These are phyloP conservation scores for Colletotrichum melonis DNA, from an alignment of 2,329 filamentous ascomycete species.

Conservation along the genomic window DNA sequence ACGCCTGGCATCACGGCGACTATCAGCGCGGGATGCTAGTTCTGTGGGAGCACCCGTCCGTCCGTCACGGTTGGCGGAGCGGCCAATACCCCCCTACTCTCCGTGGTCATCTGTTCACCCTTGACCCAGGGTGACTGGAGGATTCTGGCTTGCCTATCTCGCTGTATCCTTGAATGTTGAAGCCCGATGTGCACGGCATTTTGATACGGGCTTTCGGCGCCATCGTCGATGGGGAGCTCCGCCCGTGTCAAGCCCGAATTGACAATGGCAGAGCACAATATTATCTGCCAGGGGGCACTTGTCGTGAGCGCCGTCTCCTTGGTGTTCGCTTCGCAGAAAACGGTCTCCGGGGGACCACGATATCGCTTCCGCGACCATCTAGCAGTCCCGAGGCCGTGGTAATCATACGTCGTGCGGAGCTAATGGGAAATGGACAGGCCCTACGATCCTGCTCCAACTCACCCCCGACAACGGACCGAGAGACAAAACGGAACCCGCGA, in stretches of 20 bases:
- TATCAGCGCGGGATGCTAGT: conserved; percentile 1
- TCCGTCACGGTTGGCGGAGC: conserved; percentile 9
- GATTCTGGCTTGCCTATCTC: neutral
- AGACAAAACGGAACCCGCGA: neutral
- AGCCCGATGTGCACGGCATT: conserved; percentile 3
- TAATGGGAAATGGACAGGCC: neutral
- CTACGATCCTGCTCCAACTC: conserved; percentile 1
- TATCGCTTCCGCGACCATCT: conserved; percentile 16
- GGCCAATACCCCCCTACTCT: neutral
- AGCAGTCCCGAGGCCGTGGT: conserved; percentile 19
- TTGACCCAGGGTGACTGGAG: neutral
- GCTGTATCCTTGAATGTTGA: neutral
- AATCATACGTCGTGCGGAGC: conserved; percentile 28
- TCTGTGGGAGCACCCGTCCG: conserved; percentile 2
- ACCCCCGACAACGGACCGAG: neutral
- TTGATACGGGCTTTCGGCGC: neutral
- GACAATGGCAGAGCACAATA: conserved; percentile 9
- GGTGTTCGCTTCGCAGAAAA: conserved; percentile 18
- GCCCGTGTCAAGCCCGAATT: conserved; percentile 1
- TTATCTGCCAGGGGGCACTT: neutral
- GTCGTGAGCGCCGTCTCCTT: neutral
- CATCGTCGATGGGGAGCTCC: neutral
- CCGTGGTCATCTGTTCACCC: neutral
- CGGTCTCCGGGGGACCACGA: conserved; percentile 26
- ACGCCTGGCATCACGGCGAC: neutral